Base-by-base conservation (phyloP, 805 yeast genomes). In the Torulaspora maleeae region DNA sequence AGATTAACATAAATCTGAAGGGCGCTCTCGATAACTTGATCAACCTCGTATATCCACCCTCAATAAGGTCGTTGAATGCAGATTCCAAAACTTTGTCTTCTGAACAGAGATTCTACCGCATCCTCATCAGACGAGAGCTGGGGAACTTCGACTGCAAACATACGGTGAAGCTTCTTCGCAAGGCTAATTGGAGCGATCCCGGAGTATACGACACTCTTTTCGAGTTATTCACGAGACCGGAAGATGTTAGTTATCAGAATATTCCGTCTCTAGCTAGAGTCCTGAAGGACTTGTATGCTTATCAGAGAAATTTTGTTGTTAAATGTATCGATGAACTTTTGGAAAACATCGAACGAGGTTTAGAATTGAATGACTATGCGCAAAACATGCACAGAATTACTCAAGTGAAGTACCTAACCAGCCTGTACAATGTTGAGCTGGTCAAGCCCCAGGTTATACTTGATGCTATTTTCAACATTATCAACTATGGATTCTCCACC, bases 401-500 rank as follows among this genome's bases (percentile, higher is more conserved):
- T 0, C 78, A 81, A 43, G 74, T 78, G 5, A 76, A 71, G 55
- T 82, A 79, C 53, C 52, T 90, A 11, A 76, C 80, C 0, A 83
- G 79, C 45, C 59, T 88, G 22, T 75, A 66, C 59, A 78, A 79
- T 51, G 48, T 61, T 16, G 68, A 71, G 15, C 55, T 83, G 7
- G 53, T 87, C 10, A 68, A 70, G 25, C 64, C 72, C 41, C 66
- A 67, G 11, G 70, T 76, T 4, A 47, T 84, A 2, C 61, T 76
- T 36, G 80, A 78, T 36, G 59, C 82, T 3, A 50, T 82, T 11
- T 83, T 74, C 63, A 72, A 73, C 48, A 71, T 86, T 6, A 47
- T 86, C 3, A 77, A 82, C 34, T 77, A 68, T 61, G 95, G 95
- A 0, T 82, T 86, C 67, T 74, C 75, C 0, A 69, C 72, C 46